Evolutionary conservation across 2,329 filamentous ascomycete species (phyloP).

Genomic region (Parascedosporium putredinis): DNA sequence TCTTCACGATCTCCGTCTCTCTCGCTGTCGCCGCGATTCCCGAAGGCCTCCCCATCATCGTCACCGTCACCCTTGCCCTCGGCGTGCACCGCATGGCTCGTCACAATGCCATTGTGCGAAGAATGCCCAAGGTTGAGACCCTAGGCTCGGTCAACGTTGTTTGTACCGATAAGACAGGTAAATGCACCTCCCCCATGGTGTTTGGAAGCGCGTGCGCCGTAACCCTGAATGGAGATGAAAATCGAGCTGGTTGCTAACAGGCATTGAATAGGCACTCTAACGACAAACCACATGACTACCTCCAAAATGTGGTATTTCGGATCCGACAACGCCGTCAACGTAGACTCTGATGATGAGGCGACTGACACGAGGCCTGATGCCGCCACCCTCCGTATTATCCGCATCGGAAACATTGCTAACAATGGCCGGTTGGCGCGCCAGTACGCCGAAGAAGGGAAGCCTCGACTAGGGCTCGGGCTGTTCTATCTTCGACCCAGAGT

Average conservation of each 20-base stretch:
- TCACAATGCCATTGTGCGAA: constrained; percentile 87
- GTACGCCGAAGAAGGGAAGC: constrained; percentile 58
- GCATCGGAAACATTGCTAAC: constrained; percentile 94
- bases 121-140: constrained; percentile 94
- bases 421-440: constrained; percentile 73
- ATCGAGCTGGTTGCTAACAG: constrained; percentile 5
- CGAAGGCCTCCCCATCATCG: constrained; percentile 93
- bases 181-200: constrained; percentile 10
- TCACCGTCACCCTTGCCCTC: constrained; percentile 89
- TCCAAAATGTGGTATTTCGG: constrained; percentile 96
- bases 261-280: constrained; percentile 64
- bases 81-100: constrained; percentile 95
- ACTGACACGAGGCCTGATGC: constrained; percentile 53
- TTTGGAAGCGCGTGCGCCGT: too few relatives aligned
- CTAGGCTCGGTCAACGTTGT: constrained; percentile 99
- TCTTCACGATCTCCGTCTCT: constrained; percentile 96
- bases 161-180: constrained; percentile 93
- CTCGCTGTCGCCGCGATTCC: constrained; percentile 93
- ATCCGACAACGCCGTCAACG: constrained; percentile 38
- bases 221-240: too few relatives aligned
- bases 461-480: constrained; percentile 44
- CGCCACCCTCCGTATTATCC: constrained; percentile 69
- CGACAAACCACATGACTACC: constrained; percentile 96
- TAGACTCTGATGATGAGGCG: constrained; percentile 44
- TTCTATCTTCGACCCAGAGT: constrained; percentile 70